Evolutionary conservation across 192 early-diverging fungal species (phyloP), one percentile per base, ranked within the genome.

Genomic region (Backusella morwellensis): DNA sequence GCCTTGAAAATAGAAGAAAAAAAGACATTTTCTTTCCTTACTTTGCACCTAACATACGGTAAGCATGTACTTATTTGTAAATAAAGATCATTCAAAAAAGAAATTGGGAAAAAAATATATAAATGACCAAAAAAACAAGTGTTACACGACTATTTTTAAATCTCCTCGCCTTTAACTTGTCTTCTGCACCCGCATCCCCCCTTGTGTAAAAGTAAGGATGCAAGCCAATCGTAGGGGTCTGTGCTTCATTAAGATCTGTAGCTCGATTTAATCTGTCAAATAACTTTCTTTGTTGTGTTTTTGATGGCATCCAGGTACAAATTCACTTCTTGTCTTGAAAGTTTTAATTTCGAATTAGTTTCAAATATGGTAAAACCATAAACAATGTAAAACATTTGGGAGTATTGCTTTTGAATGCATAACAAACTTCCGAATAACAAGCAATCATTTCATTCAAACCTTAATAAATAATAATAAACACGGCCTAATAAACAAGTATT

Each of bases 131-230:
- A 29, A 44, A 17, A 44, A 7, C 8, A 50, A n/a, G 9, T 23
- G 54, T 59, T 11, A 12, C n/a, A 21, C 54, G 3, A 3, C 11
- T 59, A 59, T 26, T 26, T 59, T 59, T 59, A 59, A 59, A 59
- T 59, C 54, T 59, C 54, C 54, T 59, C 23, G 54, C 23, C 54
- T 59, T 59, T 23, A 59, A 26, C 21, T 59, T 59, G 54, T 12
- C 54, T 26, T 59, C 23, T 59, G 54, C 21, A 59, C 54, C 54
- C 23, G 54, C 54, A 59, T 59, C 54, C 23, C 54, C 47, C 54
- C 54, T 59, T 59, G 54, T 59, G 54, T 59, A 59, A 59, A 59
- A 23, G 47, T 59, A 59, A 59, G 54, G 54, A 59, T 26, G 26
- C 54, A 59, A 59, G 54, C 54, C 54, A 59, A 59, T 59, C 23